Percentiles rank a stretch among this genome's conserved stretches.
These are phyloP conservation scores for Colletotrichum cordylinicola DNA, from an alignment of 2,329 filamentous ascomycete species.

Conservation along the genomic window DNA sequence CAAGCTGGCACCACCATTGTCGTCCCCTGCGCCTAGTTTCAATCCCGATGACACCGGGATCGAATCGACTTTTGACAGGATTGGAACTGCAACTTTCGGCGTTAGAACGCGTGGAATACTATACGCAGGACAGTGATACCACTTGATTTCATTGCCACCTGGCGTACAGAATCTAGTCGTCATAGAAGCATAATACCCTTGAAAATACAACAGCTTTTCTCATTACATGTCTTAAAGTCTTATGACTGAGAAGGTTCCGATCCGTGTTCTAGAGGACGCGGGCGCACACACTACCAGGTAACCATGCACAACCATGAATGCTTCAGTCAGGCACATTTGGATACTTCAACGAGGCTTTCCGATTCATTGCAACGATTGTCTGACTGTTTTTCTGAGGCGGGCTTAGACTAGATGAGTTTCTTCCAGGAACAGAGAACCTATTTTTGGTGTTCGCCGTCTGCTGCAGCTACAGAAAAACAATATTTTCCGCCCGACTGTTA, in stretches of 20 bases:
- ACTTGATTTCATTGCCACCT: background rate
- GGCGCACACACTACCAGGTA: background rate
- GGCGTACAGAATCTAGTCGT: background rate
- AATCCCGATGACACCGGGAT: background rate
- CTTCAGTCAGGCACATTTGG: background rate
- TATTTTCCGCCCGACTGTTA: background rate
- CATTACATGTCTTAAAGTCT: background rate
- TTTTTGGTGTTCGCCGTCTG: rapidly evolving
- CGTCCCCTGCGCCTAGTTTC: background rate
- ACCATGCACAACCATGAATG: background rate
- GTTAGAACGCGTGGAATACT: background rate
- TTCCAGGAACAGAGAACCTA: rapidly evolving
- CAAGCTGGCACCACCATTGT: conserved; percentile 24
- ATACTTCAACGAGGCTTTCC: background rate
- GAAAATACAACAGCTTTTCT: background rate
- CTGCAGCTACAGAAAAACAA: background rate
- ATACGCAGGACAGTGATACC: rapidly evolving
- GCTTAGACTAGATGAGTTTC: background rate
- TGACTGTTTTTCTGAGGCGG: rapidly evolving
- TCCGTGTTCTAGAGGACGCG: background rate
- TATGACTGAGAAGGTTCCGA: background rate
- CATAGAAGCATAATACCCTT: background rate
- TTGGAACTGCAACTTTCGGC: background rate
- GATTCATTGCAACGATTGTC: background rate
- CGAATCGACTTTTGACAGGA: background rate